Evolutionary conservation across 1,139 yeast species (phyloP).

Genomic region (Candida dubliniensis): DNA sequence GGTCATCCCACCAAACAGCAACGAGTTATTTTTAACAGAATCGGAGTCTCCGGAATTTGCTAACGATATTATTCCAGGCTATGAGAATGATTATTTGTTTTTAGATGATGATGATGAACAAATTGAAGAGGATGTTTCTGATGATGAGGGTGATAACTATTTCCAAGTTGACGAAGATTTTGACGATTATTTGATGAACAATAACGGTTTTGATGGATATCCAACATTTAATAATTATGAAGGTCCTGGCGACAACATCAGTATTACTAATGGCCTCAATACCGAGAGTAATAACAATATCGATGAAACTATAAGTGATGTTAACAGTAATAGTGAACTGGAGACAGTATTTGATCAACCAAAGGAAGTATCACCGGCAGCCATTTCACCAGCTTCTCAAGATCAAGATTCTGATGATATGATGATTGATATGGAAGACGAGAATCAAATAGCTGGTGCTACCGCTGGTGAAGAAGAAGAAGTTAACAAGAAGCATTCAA

Average conservation of each 20-base stretch:
- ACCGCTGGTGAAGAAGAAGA: not conserved
- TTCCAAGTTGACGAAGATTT: conserved; percentile 42
- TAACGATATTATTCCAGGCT: conserved; percentile 29
- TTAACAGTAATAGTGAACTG: not conserved
- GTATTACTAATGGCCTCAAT: not conserved
- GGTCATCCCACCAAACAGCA: conserved; percentile 23
- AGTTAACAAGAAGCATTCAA: not conserved
- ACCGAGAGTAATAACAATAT: too few species aligned
- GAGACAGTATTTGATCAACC: conserved; percentile 2
- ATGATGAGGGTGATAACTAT: conserved; percentile 40
- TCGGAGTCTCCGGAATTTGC: conserved; percentile 3
- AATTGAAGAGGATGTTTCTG: conserved; percentile 39
- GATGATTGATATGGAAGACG: conserved; percentile 4
- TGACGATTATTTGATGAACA: conserved; percentile 31
- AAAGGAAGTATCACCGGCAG: conserved; percentile 6
- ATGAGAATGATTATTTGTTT: conserved; percentile 35
- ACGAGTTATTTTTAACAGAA: conserved; percentile 5
- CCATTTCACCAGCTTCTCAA: conserved; percentile 3
- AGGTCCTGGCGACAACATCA: not conserved
- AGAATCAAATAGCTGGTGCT: not conserved
- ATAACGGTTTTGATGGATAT: conserved; percentile 7
- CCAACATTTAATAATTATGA: conserved; percentile 10
- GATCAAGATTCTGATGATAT: conserved; percentile 4
- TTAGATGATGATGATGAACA: conserved; percentile 34
- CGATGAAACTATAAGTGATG: not conserved